phyloP scores from a whole-genome alignment of 306 rosid genomes.

The Betula pendula region DNA sequence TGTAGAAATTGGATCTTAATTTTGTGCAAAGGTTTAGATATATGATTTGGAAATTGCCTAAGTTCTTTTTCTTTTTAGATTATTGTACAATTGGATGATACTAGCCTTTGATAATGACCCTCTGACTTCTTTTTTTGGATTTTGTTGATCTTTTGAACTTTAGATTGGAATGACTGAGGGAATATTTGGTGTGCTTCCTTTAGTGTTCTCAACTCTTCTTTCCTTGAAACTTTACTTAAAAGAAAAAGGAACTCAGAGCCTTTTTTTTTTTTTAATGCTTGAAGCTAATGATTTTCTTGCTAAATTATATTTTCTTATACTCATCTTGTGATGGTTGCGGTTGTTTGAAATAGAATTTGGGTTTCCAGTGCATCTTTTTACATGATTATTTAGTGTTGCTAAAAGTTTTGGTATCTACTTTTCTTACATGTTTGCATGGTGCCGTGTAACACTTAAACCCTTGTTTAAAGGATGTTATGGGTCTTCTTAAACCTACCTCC shows the following conservation, averaged over 20 bases:
- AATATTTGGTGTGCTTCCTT: too few relatives aligned
- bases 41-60: background rate
- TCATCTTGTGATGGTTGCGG: background rate
- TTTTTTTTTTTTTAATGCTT: background rate
- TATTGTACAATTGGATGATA: background rate
- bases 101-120: background rate
- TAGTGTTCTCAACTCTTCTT: too few relatives aligned
- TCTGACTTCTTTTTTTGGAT: too few relatives aligned
- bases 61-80: background rate
- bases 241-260: too few relatives aligned
- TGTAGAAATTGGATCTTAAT: background rate
- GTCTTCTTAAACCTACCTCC: background rate
- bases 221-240: too few relatives aligned
- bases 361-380: background rate
- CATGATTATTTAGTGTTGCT: background rate
- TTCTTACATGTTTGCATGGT: conserved; percentile 4
- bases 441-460: background rate
- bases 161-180: too few relatives aligned
- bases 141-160: too few relatives aligned
- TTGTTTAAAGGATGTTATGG: background rate
- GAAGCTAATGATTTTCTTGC: conserved; percentile 4
- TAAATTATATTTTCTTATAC: background rate
- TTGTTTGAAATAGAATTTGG: background rate
- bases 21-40: background rate
- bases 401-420: conserved; percentile 9